phyloP scores from a whole-genome alignment of 768 basidiomycete genomes.

The Cubamyces sp. region DNA sequence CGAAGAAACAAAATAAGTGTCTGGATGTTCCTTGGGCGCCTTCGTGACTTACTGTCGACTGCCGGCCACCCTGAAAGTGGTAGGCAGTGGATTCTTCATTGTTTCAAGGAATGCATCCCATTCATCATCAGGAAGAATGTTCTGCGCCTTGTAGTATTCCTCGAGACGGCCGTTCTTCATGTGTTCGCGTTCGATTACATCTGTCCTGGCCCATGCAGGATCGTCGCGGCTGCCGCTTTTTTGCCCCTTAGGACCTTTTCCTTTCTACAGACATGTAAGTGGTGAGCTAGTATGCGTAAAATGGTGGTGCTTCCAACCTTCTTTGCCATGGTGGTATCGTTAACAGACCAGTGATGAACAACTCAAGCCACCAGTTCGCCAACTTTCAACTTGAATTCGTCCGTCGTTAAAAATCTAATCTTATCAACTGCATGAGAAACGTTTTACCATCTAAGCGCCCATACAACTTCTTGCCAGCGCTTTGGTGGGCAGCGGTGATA shows the following conservation, averaged over 20 bases:
- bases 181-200: conserved; percentile 58
- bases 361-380: too few species aligned
- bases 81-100: conserved; percentile 78
- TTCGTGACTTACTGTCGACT: conserved; percentile 65
- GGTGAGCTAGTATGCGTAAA: not conserved
- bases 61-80: conserved; percentile 92
- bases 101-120: conserved; percentile 75
- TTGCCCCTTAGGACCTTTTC: conserved; percentile 15
- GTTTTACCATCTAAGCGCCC: too few species aligned
- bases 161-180: conserved; percentile 75
- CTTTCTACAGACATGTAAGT: not conserved
- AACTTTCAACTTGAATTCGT: too few species aligned
- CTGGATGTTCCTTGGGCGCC: not conserved
- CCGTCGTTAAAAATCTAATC: too few species aligned
- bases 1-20: conserved; percentile 1
- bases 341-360: not conserved
- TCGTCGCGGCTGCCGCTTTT: conserved; percentile 10
- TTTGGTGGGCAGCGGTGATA: too few species aligned
- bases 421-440: too few species aligned
- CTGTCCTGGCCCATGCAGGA: conserved; percentile 39
- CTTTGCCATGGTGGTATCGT: not conserved
- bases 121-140: conserved; percentile 74
- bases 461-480: too few species aligned
- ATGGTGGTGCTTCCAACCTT: not conserved
- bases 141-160: conserved; percentile 75